phyloP scores from a whole-genome alignment of 1,284 basidiomycete genomes.

The Leccinum pallidistipes region DNA sequence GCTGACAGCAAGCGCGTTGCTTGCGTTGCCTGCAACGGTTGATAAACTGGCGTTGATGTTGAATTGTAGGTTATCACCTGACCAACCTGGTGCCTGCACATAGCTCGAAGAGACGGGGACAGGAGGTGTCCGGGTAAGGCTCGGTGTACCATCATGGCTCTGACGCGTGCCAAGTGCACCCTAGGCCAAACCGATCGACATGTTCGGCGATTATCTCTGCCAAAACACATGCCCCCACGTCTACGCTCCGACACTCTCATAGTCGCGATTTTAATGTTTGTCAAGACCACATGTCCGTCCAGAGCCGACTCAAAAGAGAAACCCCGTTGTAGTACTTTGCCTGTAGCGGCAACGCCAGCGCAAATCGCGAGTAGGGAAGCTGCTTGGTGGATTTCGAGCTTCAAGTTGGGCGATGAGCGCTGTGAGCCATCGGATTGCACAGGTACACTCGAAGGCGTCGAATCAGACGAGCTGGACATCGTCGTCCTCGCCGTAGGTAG shows the following conservation, averaged over 20 bases:
- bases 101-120: slow-evolving; percentile 67
- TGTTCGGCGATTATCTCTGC: slow-evolving; percentile 71
- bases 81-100: slow-evolving; percentile 89
- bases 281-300: slow-evolving; percentile 48
- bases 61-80: slow-evolving; percentile 63
- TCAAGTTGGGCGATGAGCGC: slow-evolving; percentile 46
- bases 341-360: slow-evolving; percentile 58
- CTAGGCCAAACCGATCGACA: slow-evolving; percentile 55
- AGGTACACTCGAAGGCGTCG: slow-evolving; percentile 68
- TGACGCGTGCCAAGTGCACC: neutral
- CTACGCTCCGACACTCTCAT: slow-evolving; percentile 80
- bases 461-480: slow-evolving; percentile 33
- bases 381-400: slow-evolving; percentile 43
- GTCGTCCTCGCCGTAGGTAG: neutral
- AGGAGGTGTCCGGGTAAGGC: neutral
- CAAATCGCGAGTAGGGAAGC: slow-evolving; percentile 66
- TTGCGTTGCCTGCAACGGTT: neutral
- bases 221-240: slow-evolving; percentile 88
- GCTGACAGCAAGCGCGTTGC: slow-evolving; percentile 9
- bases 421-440: slow-evolving; percentile 71
- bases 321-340: slow-evolving; percentile 39
- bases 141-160: neutral
- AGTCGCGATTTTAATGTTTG: slow-evolving; percentile 73
- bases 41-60: slow-evolving; percentile 69
- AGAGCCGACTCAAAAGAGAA: slow-evolving; percentile 39